Evolutionary conservation across 1,139 yeast genomes (phyloP), one percentile per base, ranked within the genome.

Genomic region (Suhomyces choctaworum): DNA sequence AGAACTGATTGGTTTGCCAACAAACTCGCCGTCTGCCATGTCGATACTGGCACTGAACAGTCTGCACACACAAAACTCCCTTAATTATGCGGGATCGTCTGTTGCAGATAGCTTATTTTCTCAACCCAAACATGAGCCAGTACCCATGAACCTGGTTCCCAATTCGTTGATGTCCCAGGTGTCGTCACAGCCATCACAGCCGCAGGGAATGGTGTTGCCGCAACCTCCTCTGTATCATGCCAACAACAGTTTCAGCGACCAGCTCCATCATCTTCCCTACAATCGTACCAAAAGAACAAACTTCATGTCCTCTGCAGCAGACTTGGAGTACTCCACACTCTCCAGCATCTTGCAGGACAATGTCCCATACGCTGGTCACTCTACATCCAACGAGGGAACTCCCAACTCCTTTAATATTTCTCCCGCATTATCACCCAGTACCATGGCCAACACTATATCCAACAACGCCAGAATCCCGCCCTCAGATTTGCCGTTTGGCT

Each of bases 271-370:
- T n/a, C 30, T 26, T 13, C 27, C 24, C 24, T 25, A 29, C 13
- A 23, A 25, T 5, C 14, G 22, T 5, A 13, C 34, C 16, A 50
- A 51, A 39, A 47, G 66, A 28, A 62, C 67, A 7, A 70, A 68
- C 36, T 81, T 87, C 52, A 62, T 84, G 42, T 82, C 94, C 1
- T 66, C 80, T 11, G 92, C 95, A 0, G 90, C 92, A 0, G 86
- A 84, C 51, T 66, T 82, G 44, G 96, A 88, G 51, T 86, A 87
- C 51, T 73, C 87, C 4, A 80, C 87, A 2, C 61, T 88, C 26
- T 82, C 94, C n/a, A 79, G 74, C 44, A 84, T 87, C 34, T 71
- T 84, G 23, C 81, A 73, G 34, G 82, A 78, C 42, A 79, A 73
- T 39, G 56, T 64, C 37, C 44, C 52, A 39, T 58, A 54, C 36